Evolutionary conservation across 768 basidiomycete genomes (phyloP).

Genomic region (Pleurotus citrinopileatus): DNA sequence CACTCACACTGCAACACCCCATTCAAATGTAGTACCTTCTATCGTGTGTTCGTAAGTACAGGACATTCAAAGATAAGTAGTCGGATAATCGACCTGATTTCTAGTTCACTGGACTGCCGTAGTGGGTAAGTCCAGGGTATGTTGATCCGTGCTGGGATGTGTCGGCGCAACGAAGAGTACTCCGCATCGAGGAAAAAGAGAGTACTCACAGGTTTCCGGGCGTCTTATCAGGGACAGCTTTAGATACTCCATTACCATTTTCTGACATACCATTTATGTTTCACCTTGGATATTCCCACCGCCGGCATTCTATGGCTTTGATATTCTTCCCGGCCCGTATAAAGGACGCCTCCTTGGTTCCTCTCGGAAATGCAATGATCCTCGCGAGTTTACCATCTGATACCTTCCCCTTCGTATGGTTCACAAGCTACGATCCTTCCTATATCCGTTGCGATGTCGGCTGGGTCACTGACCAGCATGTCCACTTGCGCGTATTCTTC

Average conservation of each 20-base stretch:
- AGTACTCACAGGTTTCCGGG: slow-evolving; percentile 49
- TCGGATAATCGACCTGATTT: too few species aligned
- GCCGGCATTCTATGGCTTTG: slow-evolving; percentile 77
- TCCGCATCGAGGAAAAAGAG: too few species aligned
- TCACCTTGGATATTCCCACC: slow-evolving; percentile 83
- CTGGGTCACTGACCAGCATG: slow-evolving; percentile 78
- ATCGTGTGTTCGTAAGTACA: too few species aligned
- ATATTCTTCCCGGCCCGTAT: slow-evolving; percentile 74
- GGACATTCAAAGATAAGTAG: too few species aligned
- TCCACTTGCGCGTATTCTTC: slow-evolving; percentile 65
- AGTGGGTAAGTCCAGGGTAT: too few species aligned
- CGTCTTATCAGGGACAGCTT: slow-evolving; percentile 55
- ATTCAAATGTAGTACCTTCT: too few species aligned
- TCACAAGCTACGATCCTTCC: slow-evolving; percentile 28
- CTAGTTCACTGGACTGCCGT: too few species aligned
- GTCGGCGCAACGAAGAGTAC: too few species aligned
- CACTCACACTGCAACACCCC: too few species aligned
- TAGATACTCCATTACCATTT: slow-evolving; percentile 69
- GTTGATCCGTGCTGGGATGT: too few species aligned
- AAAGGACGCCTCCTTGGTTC: slow-evolving; percentile 70
- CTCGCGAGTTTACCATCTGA: slow-evolving; percentile 59
- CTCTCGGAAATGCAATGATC: slow-evolving; percentile 66
- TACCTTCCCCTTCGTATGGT: slow-evolving; percentile 34
- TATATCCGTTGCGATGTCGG: slow-evolving; percentile 60
- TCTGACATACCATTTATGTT: slow-evolving; percentile 82